Conservation (phyloP, 768 basidiomycete species). For the Leccinum subtestaceum region DNA sequence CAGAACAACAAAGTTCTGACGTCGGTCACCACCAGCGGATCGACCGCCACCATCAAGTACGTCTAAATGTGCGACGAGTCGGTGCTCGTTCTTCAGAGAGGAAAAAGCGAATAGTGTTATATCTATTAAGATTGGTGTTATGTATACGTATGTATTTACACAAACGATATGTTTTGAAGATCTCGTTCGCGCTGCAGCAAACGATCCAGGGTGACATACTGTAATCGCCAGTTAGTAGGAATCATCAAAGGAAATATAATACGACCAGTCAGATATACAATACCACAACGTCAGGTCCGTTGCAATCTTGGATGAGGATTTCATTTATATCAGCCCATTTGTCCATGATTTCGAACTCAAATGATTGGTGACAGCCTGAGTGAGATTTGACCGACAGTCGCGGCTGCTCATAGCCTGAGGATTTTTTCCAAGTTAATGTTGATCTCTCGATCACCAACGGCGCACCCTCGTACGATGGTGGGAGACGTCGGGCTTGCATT, state of each 20-base stretch:
- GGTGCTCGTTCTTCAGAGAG: not conserved
- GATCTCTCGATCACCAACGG: not conserved
- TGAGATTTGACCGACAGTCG: not conserved
- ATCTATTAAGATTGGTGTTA: not conserved
- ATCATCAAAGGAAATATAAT: not conserved
- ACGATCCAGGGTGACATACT: not conserved
- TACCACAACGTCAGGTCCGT: not conserved
- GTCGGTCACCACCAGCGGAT: conserved; percentile 6
- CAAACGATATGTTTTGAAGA: not conserved
- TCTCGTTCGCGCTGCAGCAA: not conserved
- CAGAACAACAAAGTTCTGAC: conserved; percentile 14
- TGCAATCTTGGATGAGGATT: not conserved
- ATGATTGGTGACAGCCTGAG: not conserved
- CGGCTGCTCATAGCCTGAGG: not conserved
- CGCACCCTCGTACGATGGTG: not conserved
- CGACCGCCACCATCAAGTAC: conserved; percentile 8
- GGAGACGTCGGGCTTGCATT: not conserved
- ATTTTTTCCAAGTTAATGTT: not conserved
- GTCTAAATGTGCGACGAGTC: not conserved
- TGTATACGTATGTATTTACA: not conserved
- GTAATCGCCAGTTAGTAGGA: not conserved
- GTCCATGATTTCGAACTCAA: too few relatives aligned
- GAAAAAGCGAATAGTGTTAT: not conserved
- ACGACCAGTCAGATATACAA: not conserved
- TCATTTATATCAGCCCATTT: too few relatives aligned